Conservation (phyloP, 2,329 filamentous ascomycete genomes). For the Aspergillus bombycis region DNA sequence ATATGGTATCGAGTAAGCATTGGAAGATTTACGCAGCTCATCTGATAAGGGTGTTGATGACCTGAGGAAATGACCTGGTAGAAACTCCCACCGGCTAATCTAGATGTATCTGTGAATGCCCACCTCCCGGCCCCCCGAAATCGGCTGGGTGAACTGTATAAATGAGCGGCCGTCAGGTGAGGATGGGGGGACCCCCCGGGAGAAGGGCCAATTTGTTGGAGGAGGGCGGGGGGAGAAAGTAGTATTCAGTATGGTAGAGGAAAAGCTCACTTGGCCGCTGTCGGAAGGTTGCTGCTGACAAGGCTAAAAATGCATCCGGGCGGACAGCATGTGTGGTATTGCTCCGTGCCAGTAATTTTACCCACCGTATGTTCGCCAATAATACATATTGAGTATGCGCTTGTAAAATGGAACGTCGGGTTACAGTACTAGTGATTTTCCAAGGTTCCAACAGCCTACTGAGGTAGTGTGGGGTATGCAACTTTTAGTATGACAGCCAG, state of each 20-base stretch:
- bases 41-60: conserved; percentile 33
- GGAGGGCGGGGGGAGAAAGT: conserved; percentile 17
- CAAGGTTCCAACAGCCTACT: conserved; percentile 13
- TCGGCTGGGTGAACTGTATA: conserved; percentile 25
- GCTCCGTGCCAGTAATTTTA: conserved; percentile 29
- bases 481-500: conserved; percentile 12
- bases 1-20: background rate
- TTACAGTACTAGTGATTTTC: conserved; percentile 13
- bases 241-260: conserved; percentile 16
- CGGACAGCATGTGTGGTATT: conserved; percentile 19
- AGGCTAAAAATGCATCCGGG: conserved; percentile 14
- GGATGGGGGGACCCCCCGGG: conserved; percentile 1
- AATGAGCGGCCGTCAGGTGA: conserved; percentile 3
- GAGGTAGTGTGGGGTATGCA: conserved; percentile 24
- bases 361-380: conserved; percentile 17
- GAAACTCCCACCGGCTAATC: conserved; percentile 25
- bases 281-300: conserved; percentile 27
- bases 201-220: conserved; percentile 11
- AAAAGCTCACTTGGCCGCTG: conserved; percentile 34
- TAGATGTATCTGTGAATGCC: conserved; percentile 17
- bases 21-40: conserved; percentile 6
- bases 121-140: conserved; percentile 30
- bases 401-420: conserved; percentile 8
- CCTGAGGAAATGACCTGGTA: conserved; percentile 28
- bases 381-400: conserved; percentile 24